A percentile compares a stretch with the other conserved stretches of the same genome.
Evolutionary conservation across 2,329 filamentous ascomycete species (phyloP).

Genomic region (Parascedosporium putredinis): DNA sequence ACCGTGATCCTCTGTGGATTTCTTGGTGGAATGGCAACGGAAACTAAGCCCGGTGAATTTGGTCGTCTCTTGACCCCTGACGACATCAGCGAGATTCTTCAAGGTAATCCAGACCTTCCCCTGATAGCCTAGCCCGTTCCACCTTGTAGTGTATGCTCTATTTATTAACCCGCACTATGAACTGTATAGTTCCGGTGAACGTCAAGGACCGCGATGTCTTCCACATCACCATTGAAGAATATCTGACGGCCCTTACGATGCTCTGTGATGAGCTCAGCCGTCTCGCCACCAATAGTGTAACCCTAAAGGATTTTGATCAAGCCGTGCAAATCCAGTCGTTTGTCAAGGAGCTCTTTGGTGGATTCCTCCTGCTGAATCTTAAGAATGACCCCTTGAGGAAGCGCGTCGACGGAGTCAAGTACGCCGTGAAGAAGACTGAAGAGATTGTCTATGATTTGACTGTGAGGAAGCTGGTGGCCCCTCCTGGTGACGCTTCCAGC

Average conservation of each 20-base stretch:
- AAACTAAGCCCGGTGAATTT: conserved; percentile 39
- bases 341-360: conserved; percentile 89
- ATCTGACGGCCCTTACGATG: conserved; percentile 76
- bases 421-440: conserved; percentile 94
- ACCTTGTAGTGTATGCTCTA: background rate
- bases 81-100: conserved; percentile 68
- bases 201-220: conserved; percentile 83
- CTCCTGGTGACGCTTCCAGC: background rate
- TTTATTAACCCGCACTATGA: conserved; percentile 1
- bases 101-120: conserved; percentile 45
- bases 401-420: conserved; percentile 89
- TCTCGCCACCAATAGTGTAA: conserved; percentile 89
- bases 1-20: conserved; percentile 54
- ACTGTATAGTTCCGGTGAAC: conserved; percentile 66
- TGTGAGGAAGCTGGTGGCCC: conserved; percentile 61
- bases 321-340: conserved; percentile 84
- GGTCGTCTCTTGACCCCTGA: conserved; percentile 76
- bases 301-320: conserved; percentile 74
- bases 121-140: background rate
- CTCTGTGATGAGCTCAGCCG: conserved; percentile 85
- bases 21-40: conserved; percentile 61
- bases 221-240: conserved; percentile 95
- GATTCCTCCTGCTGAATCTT: conserved; percentile 93
- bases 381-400: conserved; percentile 90
- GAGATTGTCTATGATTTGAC: conserved; percentile 96